Evolutionary conservation across 2,329 filamentous ascomycete genomes (phyloP).

Genomic region (Trichophyton benhamiae): DNA sequence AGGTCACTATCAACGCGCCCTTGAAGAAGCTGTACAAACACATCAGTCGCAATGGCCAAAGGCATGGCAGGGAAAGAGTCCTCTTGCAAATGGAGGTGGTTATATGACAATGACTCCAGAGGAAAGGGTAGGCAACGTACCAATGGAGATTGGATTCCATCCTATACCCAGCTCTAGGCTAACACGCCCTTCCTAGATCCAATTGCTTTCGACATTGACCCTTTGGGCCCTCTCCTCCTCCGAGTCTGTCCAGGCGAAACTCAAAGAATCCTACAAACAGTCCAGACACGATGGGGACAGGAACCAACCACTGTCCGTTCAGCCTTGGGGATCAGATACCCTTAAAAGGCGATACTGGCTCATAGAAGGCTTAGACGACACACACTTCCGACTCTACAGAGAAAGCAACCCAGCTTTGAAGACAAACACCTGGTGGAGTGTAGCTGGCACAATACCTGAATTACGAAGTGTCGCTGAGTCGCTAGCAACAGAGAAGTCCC

Average conservation of each 20-base stretch:
- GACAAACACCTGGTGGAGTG: constrained; percentile 79
- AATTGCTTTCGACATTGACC: constrained; percentile 67
- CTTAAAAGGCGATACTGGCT: constrained; percentile 89
- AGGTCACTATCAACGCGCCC: constrained; percentile 80
- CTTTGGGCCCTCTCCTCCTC: constrained; percentile 85
- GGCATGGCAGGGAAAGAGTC: constrained; percentile 72
- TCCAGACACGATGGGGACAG: constrained; percentile 62
- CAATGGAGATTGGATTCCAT: not conserved
- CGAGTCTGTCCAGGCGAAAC: constrained; percentile 64
- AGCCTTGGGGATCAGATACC: constrained; percentile 80
- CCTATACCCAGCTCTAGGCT: not conserved
- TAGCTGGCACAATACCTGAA: constrained; percentile 84
- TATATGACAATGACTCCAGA: constrained; percentile 74
- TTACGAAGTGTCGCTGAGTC: constrained; percentile 62
- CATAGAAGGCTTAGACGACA: constrained; percentile 88
- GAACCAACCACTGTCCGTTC: constrained; percentile 80
- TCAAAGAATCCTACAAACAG: constrained; percentile 83
- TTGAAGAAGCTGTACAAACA: constrained; percentile 81
- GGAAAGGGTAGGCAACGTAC: constrained; percentile 51
- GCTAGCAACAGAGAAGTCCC: constrained; percentile 66
- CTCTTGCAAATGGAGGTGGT: constrained; percentile 63
- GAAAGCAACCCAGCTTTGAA: constrained; percentile 70
- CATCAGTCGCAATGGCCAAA: constrained; percentile 82
- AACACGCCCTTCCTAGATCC: constrained; percentile 46
- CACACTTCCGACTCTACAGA: constrained; percentile 82